Percentiles rank a stretch among this genome's conserved stretches.
phyloP scores from a whole-genome alignment of 352 stramenopile species.

The Globisporangium solare region DNA sequence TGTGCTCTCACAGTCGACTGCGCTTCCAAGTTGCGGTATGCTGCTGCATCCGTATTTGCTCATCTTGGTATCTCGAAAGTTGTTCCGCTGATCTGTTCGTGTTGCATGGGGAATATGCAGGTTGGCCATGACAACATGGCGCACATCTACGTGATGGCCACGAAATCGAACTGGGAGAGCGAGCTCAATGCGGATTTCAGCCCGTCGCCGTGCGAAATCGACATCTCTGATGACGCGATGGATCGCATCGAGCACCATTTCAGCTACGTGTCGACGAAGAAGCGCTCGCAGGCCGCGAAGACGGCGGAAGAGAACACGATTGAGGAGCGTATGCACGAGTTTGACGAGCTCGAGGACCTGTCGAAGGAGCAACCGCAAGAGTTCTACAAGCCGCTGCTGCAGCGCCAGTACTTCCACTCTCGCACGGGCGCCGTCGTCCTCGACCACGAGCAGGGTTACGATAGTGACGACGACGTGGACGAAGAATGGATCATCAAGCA shows the following conservation, averaged over 20 bases:
- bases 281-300: constrained; percentile 20
- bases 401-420: constrained; percentile 88
- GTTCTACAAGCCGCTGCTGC: constrained; percentile 68
- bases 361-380: constrained; percentile 49
- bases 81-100: no score
- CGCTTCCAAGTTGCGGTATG: constrained; percentile 70
- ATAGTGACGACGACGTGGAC: constrained; percentile 87
- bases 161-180: constrained; percentile 21
- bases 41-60: not conserved
- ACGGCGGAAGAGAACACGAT: constrained; percentile 28
- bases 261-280: constrained; percentile 51
- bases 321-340: constrained; percentile 65
- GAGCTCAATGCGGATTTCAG: constrained; percentile 20
- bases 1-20: constrained; percentile 74
- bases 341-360: constrained; percentile 63
- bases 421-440: constrained; percentile 77
- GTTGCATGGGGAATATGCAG: constrained; percentile 16
- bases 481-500: constrained; percentile 87
- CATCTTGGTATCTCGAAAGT: no score
- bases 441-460: constrained; percentile 81
- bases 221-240: constrained; percentile 41
- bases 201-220: constrained; percentile 48
- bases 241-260: constrained; percentile 68
- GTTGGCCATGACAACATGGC: constrained; percentile 75
- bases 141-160: constrained; percentile 79